Evolutionary conservation across 1,284 basidiomycete species (phyloP).

Genomic region (Spongiforma sp.): DNA sequence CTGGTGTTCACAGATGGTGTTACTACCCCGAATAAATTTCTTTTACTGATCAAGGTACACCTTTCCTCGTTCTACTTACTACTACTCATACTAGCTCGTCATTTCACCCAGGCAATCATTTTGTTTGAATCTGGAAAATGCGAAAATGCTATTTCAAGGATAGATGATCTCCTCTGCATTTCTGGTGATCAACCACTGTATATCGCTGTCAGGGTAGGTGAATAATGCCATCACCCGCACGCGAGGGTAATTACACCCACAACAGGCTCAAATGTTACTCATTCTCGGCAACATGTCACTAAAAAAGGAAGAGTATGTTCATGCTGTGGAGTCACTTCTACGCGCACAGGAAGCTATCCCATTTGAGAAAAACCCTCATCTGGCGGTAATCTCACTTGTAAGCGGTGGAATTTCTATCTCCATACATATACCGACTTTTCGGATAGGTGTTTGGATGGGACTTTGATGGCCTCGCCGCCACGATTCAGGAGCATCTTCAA

Average conservation of each 20-base stretch:
- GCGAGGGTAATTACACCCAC: neutral
- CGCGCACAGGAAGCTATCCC: neutral
- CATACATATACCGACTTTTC: neutral
- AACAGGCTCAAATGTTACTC: neutral
- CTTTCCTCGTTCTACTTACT: too few relatives aligned
- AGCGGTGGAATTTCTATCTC: neutral
- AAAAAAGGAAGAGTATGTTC: neutral
- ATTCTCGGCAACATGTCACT: neutral
- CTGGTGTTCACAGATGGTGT: neutral
- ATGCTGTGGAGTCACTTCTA: neutral
- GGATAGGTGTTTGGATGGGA: neutral
- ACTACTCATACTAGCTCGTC: too few relatives aligned
- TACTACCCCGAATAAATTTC: neutral
- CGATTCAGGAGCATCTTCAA: neutral
- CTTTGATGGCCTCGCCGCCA: neutral
- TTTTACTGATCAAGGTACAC: neutral
- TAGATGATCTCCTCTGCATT: neutral
- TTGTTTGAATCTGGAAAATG: neutral
- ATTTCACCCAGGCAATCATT: neutral
- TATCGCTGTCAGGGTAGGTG: neutral
- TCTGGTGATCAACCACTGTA: neutral
- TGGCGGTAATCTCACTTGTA: neutral
- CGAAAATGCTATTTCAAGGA: neutral
- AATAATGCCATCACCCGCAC: neutral
- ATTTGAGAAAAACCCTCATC: neutral